Base-by-base conservation (phyloP, 2,329 filamentous ascomycete genomes). In the Epichloe bromicola region DNA sequence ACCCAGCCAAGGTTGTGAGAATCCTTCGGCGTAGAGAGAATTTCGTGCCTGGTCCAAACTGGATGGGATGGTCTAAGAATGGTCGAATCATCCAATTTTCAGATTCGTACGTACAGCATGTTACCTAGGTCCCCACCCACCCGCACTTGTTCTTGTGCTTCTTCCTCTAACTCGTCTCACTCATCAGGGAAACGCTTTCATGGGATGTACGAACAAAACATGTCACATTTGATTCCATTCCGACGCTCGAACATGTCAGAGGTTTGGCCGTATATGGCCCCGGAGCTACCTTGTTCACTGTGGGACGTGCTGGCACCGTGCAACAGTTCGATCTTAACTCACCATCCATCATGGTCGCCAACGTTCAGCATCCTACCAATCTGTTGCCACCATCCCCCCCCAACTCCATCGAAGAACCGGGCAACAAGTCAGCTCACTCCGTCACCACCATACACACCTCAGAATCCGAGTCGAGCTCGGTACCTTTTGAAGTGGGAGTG, bases 151-250 rank as follows among this genome's bases (percentile, higher is more conserved):
- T 33, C 17, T 26, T 45, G 5, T 5, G 7, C 36, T 10, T 17
- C 14, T 6, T 14, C 4, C 12, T 46, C 20, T 39, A 10, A 38
- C 26, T 2, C 20, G 23, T 14, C 34, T 8, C 14, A 20, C 40
- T 40, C 23, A 19, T 12, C 63, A 89, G 90, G 51, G 86, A 95
- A 74, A 95, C 90, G 38, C 83, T 87, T 60, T 85, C 89, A 52
- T 98, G 93, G 91, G 93, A 98, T 73, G 93, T 98, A 43, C 80
- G 90, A 56, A 98, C 93, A n/a, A 97, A 97, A 65, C 85, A 95
- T 63, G 89, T 98, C 59, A 90, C 88, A 3, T 94, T 83, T 67
- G 90, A 96, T 61, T 78, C 80, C 53, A 86, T 97, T 51, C 89
- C 90, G 5, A 96, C 89, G 1, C 75, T 90, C 6, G 84, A 93